Evolutionary conservation across 192 early-diverging fungal species (phyloP), one percentile per base, ranked within the genome.

Genomic region (Mortierella claussenii): DNA sequence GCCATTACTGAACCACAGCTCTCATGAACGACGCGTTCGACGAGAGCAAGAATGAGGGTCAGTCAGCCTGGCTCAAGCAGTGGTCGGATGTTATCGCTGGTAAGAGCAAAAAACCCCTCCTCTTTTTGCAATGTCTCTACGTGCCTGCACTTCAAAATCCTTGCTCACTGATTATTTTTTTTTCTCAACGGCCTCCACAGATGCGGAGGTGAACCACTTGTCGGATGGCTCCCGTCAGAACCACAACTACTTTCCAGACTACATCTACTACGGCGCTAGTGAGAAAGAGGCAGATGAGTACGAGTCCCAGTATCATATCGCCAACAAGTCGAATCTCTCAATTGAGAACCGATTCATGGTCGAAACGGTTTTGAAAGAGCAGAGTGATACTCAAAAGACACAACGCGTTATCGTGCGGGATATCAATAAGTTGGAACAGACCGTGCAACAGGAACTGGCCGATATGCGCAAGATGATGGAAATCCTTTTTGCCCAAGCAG

Each of bases 201-300:
- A 62, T 20, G 31, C 51, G 13, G 60, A 62, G 15, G 30, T 40
- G 12, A 27, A 51, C 18, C 27, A n/a, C 31, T 36, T 62, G 60
- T 34, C 31, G 13, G 4, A 37, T 5, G n/a, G 47, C 7, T 27
- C 37, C 34, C 50, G 52, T 2, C 62, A 55, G 3, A 46, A 65
- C 52, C 34, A 20, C 40, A 40, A 56, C 33, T 49, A 30, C 26
- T 66, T 66, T 24, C 54, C 54, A 4, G 53, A 66, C 32, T 55
- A 66, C n/a, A 66, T 66, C 45, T 66, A 66, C 32, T 66, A 66
- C 43, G 62, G 51, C 11, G 50, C 62, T 6, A 55, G 28, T 15
- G 26, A 50, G 31, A 21, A 46, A 27, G 50, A 65, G 8, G 62
- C 47, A 17, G 42, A 55, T 8, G 15, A 32, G 0, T 65, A 65